Evolutionary conservation across 2,329 filamentous ascomycete genomes (phyloP).

Genomic region (Aotearoamyces nothofagi): DNA sequence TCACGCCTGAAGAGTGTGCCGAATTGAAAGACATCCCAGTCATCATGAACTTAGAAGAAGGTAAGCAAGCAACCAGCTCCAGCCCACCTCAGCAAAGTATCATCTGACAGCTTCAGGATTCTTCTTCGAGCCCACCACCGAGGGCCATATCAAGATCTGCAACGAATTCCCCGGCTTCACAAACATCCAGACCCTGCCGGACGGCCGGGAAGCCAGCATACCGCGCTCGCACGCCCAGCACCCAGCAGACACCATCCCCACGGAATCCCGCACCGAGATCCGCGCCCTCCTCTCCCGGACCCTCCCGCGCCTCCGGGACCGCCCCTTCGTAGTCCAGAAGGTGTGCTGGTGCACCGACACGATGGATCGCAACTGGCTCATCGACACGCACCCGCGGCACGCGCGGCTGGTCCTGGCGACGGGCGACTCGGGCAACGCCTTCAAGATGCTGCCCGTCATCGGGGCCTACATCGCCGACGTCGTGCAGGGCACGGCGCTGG

Average conservation of each 20-base stretch:
- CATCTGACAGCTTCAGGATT: too few relatives aligned
- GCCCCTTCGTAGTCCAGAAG: slow-evolving; percentile 31
- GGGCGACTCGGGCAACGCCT: slow-evolving; percentile 35
- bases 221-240: slow-evolving; percentile 18
- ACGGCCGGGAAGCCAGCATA: slow-evolving; percentile 4
- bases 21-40: neutral
- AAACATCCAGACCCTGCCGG: slow-evolving; percentile 23
- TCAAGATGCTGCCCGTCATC: slow-evolving; percentile 33
- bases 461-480: slow-evolving; percentile 32
- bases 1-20: neutral
- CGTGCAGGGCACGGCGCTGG: slow-evolving; percentile 27
- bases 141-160: slow-evolving; percentile 31
- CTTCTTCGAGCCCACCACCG: slow-evolving; percentile 32
- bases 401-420: slow-evolving; percentile 28
- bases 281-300: slow-evolving; percentile 31
- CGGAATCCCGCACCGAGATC: slow-evolving; percentile 29
- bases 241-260: too few relatives aligned
- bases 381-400: slow-evolving; percentile 30
- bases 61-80: too few relatives aligned
- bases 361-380: slow-evolving; percentile 34
- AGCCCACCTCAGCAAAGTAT: too few relatives aligned
- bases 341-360: slow-evolving; percentile 44
- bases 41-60: neutral
- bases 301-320: slow-evolving; percentile 34
- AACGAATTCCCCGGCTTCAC: slow-evolving; percentile 42